Conservation (phyloP, 1,284 basidiomycete genomes). For the Puccinia brachypodii region DNA sequence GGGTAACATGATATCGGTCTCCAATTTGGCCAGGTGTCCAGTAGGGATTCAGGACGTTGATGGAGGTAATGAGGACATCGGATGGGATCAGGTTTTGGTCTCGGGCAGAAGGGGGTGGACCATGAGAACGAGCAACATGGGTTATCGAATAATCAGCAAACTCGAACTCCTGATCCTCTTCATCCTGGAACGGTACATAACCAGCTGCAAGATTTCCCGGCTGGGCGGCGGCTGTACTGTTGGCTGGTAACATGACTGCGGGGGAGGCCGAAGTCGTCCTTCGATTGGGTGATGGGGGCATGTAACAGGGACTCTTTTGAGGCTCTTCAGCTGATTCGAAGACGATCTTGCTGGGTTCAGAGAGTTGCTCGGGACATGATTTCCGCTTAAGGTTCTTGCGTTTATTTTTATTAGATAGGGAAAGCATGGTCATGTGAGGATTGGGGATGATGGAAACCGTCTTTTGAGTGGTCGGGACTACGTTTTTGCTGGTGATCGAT, state of each 20-base stretch:
- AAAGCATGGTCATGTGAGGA: constrained; percentile 30
- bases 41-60: constrained; percentile 23
- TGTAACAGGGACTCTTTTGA: constrained; percentile 1
- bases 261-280: not conserved
- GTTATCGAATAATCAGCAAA: constrained; percentile 8
- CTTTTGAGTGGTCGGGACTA: not conserved
- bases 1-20: not conserved
- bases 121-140: not conserved
- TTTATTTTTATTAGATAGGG: constrained; percentile 46
- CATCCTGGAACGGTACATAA: not conserved
- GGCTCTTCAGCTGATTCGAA: not conserved
- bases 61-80: constrained; percentile 25
- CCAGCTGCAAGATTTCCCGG: not conserved
- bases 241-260: not conserved
- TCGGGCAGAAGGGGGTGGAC: constrained; percentile 26
- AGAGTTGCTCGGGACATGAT: not conserved
- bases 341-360: constrained; percentile 38
- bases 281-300: constrained; percentile 21
- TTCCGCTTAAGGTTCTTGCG: constrained; percentile 30
- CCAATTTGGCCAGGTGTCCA: constrained; percentile 35
- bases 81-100: not conserved
- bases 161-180: not conserved
- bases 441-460: constrained; percentile 22
- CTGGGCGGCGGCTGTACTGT: too few species aligned
- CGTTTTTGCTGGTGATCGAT: not conserved